Evolutionary conservation across 495 filamentous ascomycete species (phyloP).

Genomic region (Penicillium antarcticum): DNA sequence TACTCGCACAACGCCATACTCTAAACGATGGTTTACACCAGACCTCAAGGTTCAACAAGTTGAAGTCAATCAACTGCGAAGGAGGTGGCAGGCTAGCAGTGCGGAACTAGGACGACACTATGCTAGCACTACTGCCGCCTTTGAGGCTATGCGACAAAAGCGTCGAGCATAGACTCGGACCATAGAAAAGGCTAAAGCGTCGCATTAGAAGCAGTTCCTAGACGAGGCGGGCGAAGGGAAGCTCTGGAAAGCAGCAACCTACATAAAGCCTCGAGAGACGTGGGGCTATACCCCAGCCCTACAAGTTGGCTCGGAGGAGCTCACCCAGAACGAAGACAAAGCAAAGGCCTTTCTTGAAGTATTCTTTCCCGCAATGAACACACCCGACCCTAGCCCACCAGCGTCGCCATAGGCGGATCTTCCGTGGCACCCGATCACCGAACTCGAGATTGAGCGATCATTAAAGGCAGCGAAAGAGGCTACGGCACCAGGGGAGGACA

Average conservation of each 20-base stretch:
- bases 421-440: constrained; percentile 18
- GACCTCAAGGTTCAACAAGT: constrained; percentile 17
- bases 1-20: constrained; percentile 13
- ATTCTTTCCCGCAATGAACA: constrained; percentile 25
- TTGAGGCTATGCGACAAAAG: constrained; percentile 10
- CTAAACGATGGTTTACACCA: constrained; percentile 23
- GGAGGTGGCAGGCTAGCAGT: constrained; percentile 17
- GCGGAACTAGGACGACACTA: constrained; percentile 5
- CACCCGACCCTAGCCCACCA: no score
- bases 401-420: no score
- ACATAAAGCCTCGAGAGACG: constrained; percentile 20
- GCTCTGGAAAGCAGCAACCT: constrained; percentile 20
- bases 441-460: constrained; percentile 20
- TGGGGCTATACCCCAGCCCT: constrained; percentile 17
- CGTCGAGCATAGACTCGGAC: constrained; percentile 11
- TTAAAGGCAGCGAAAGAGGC: constrained; percentile 13
- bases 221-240: constrained; percentile 19
- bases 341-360: constrained; percentile 16
- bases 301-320: not conserved
- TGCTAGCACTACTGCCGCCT: not conserved
- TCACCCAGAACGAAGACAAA: constrained; percentile 21
- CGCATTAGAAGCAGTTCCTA: not conserved
- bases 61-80: constrained; percentile 14
- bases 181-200: no score
- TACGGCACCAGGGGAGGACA: constrained; percentile 23